Base-by-base conservation (phyloP, 1,139 yeast genomes). In the Suhomyces bolitotheri region DNA sequence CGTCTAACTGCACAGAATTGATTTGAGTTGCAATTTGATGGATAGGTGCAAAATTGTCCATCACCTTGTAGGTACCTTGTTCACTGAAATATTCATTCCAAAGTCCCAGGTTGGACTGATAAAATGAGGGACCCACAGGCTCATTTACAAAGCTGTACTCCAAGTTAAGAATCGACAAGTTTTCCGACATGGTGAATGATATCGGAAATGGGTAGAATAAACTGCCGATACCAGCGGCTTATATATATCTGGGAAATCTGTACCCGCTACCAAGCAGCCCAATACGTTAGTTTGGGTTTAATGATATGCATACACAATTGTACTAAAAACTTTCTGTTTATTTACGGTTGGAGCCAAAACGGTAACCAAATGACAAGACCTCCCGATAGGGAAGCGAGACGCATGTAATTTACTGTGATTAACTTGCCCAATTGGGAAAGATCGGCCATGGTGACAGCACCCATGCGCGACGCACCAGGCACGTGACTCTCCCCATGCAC, bases 121-220 rank as follows among this genome's bases (percentile, higher is more conserved):
- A 67, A 16, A 46, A 49, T 13, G 50, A 46, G 20, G 41, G 37
- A 17, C 45, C 47, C 17, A 45, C 46, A 12, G 72, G 66, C 38
- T 58, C 59, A 22, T 60, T 47, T 34, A 66, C 47, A 44, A 56
- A 65, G 29, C 66, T 60, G 46, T 70, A 68, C 45, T 63, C 67
- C 38, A 71, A 55, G 26, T 68, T 66, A 40, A 64, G 56, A 17
- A 55, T 39, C 29, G 51, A 48, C 26, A 52, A 41, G 41, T 50
- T 47, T 28, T 46, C 52, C 39, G 38, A 14, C 41, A 43, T 43
- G 30, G 12, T 29, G 22, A 25, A 8, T 13, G 28, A 22, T 16
- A 11, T 7, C 16, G 15, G 13, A 22, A 20, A 16, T 16, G 14
- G 19, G n/a, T 25, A 10, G 9, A 16, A 9, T 12, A 14, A 19